Base-by-base conservation (phyloP, 371 early-diverging fungal genomes). In the Mortierella sp. region DNA sequence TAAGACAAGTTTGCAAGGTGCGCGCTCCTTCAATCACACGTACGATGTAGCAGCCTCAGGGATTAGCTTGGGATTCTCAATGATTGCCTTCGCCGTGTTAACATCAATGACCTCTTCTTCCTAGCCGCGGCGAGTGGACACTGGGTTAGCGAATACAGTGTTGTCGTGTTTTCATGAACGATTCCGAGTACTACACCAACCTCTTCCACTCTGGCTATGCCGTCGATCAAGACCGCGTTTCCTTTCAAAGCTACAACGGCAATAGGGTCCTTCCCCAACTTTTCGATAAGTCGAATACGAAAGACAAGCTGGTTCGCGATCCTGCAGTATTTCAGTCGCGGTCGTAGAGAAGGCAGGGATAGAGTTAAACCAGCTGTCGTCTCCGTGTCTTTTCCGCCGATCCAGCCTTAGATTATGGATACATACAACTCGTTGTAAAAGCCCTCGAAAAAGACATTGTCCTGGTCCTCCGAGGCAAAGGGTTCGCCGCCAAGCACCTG, bases 391-490 rank as follows among this genome's bases (percentile, higher is more conserved):
- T n/a, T n/a, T n/a, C n/a, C n/a, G n/a, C n/a, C n/a, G n/a, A n/a
- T n/a, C n/a, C n/a, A n/a, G n/a, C n/a, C n/a, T n/a, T n/a, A n/a
- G n/a, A n/a, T n/a, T n/a, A n/a, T n/a, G n/a, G 16, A 43, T 13
- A 42, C 46, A 19, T 70, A 76, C 78, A 76, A 41, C 52, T 76
- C 78, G 30, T 50, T 60, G 56, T 70, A 24, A 2, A 46, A 54
- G 3, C 78, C 78, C 43, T 76, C 78, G 28, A 69, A 76, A 59
- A 76, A 76, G 41, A 76, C 70, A 50, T 76, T 76, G 41, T 76
- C 70, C 49, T 76, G 78, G 65, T 76, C 70, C 49, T 76, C 78
- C 28, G 42, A 21, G 18, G 23, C 30, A 14, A 34, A 13, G 8
- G 62, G 54, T 10, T 30, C 31, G 19, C 55, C 53, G 14, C 64